Base-by-base conservation (phyloP, 2,329 filamentous ascomycete species). In the Didymella keratinophila region DNA sequence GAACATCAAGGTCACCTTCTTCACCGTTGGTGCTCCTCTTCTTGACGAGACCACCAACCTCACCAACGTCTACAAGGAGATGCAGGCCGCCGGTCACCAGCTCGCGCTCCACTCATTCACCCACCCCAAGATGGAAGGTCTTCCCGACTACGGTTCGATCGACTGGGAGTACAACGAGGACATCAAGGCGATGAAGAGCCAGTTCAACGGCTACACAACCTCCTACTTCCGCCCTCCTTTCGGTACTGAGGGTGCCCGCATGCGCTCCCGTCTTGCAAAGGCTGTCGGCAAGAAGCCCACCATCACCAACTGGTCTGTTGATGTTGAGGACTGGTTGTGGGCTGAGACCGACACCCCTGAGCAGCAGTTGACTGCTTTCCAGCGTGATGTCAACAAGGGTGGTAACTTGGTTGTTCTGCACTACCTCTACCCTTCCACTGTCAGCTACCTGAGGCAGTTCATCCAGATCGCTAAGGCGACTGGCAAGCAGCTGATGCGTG, bases 291-390 rank as follows among this genome's bases (percentile, higher is more conserved):
- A 83, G 20, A 77, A 80, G 1, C 80, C 83, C 14, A 82, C 86
- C 1, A 83, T 90, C 42, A 83, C 89, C 50, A 86, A 86, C 72
- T 90, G 88, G 88, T 87, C 83, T 67, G 85, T 91, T 43, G 88
- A 91, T 67, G 85, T 90, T 30, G 86, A 90, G 78, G 88, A 91
- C 71, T 90, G 87, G 86, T 68, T 88, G 23, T 91, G 87, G 86
- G 87, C 86, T 1, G 77, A 83, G 70, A 83, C 81, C 0, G 68
- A 76, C 42, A 89, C 87, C 3, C 88, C 88, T 0, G 84, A 89
- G 78, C 86, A 87, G 68, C 88, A 90, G 76, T 76, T 89, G 14
- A 84, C 85, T 3, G 86, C 87, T 12, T 90, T 91, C 76, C 81
- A 85, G 70, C 80, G 84, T 3, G 86, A 89, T 69, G 81, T 90